These are phyloP conservation scores for Trebouxia sp. DNA, from an alignment of 139 green algal genomes.

Conservation along the genomic window DNA sequence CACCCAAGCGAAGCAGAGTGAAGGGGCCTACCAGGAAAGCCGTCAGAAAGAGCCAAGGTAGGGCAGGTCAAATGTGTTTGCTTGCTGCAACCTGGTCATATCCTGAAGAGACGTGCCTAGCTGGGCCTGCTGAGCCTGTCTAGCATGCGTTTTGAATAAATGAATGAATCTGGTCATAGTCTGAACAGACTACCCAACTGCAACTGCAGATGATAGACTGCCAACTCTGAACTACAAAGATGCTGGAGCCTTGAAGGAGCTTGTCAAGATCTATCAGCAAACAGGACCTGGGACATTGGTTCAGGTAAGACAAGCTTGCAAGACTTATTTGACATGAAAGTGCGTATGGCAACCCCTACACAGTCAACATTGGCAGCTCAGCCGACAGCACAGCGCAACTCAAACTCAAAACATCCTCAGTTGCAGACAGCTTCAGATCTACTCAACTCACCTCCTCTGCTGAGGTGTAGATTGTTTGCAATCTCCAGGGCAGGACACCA, in stretches of 20 bases:
- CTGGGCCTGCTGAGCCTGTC: too few species aligned
- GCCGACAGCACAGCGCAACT: too few species aligned
- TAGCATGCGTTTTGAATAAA: too few species aligned
- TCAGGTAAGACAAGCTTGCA: not conserved
- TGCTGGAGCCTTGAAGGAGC: not conserved
- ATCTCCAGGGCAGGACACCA: too few species aligned
- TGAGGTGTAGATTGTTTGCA: too few species aligned
- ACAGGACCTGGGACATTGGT: not conserved
- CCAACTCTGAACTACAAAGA: slow-evolving; percentile 29
- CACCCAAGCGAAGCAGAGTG: not conserved
- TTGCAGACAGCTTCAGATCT: not conserved
- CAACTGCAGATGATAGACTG: slow-evolving; percentile 31
- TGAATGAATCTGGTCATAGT: too few species aligned
- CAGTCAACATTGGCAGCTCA: not conserved
- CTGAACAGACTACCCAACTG: not conserved
- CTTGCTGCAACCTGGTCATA: too few species aligned
- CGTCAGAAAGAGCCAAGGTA: not conserved
- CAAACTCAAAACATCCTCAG: not conserved
- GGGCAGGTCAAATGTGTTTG: not conserved
- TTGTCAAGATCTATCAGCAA: not conserved
- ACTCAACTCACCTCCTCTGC: too few species aligned
- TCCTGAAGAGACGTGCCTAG: too few species aligned
- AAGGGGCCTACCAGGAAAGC: not conserved
- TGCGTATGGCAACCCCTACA: not conserved
- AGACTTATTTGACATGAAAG: not conserved